Percentiles rank a stretch among this genome's conserved stretches.
Conservation (phyloP, 768 basidiomycete species). For the Termitomyces sp. region DNA sequence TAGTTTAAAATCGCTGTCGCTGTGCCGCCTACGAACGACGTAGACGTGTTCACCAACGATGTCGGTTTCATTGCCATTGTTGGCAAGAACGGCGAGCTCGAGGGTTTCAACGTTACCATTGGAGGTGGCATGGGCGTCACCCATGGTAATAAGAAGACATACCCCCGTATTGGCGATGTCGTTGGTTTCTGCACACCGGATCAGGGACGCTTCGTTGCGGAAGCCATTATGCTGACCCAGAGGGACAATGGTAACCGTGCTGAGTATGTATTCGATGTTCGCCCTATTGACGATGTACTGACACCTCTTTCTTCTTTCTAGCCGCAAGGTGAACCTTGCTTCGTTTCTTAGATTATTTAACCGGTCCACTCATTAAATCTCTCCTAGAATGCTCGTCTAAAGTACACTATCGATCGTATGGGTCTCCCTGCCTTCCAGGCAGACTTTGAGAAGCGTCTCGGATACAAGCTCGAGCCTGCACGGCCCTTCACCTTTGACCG, state of each 20-base stretch:
- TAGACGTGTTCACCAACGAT: constrained; percentile 94
- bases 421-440: constrained; percentile 81
- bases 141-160: constrained; percentile 98
- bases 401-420: constrained; percentile 97
- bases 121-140: constrained; percentile 99
- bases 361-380: constrained; percentile 3
- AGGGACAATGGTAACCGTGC: constrained; percentile 92
- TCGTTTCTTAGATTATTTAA: background rate
- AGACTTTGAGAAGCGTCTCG: constrained; percentile 87
- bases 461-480: constrained; percentile 68
- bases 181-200: constrained; percentile 92
- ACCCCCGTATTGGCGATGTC: constrained; percentile 82
- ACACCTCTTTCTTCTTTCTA: constrained; percentile 17
- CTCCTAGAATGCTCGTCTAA: constrained; percentile 75
- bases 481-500: constrained; percentile 77
- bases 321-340: constrained; percentile 44
- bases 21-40: constrained; percentile 94
- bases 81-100: constrained; percentile 64
- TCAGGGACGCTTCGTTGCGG: constrained; percentile 81
- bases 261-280: constrained; percentile 55
- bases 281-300: background rate
- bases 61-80: constrained; percentile 96
- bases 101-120: constrained; percentile 89
- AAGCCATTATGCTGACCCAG: constrained; percentile 91
- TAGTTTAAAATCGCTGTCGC: constrained; percentile 98